Percentiles rank a stretch among this genome's conserved stretches.
These are phyloP conservation scores for Chaetomium fimeti DNA, from an alignment of 495 filamentous ascomycete species.

Conservation along the genomic window DNA sequence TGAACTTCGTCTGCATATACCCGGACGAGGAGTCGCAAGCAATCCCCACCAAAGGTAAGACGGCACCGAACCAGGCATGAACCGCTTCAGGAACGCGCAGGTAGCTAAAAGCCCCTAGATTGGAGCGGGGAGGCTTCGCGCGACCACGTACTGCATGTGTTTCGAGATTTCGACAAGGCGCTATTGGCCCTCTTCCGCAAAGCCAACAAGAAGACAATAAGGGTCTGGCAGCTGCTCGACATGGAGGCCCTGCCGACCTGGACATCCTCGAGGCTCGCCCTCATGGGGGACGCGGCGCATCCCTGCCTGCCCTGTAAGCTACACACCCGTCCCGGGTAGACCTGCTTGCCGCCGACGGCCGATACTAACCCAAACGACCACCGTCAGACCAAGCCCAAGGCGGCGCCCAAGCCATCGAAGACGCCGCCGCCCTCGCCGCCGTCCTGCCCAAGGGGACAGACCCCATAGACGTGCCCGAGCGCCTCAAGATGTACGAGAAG, in stretches of 20 bases:
- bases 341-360: not conserved
- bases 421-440: conserved; percentile 55
- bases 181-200: conserved; percentile 49
- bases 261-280: conserved; percentile 48
- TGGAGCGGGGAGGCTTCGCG: conserved; percentile 52
- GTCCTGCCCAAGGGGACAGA: conserved; percentile 49
- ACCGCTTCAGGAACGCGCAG: conserved; percentile 15
- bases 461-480: conserved; percentile 42
- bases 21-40: conserved; percentile 45
- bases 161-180: conserved; percentile 48
- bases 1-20: conserved; percentile 64
- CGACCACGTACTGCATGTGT: conserved; percentile 51
- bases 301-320: conserved; percentile 53
- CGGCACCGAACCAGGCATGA: not conserved
- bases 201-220: conserved; percentile 50
- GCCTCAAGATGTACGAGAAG: conserved; percentile 55
- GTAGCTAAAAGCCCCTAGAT: conserved; percentile 4
- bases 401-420: conserved; percentile 58
- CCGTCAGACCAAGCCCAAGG: conserved; percentile 53
- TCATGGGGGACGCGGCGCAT: conserved; percentile 64
- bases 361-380: not conserved
- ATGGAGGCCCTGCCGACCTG: conserved; percentile 57
- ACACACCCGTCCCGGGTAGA: too few species aligned
- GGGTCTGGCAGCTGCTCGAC: conserved; percentile 60
- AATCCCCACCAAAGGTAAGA: not conserved